phyloP scores from a whole-genome alignment of 2,329 filamentous ascomycete species.

The Stachybotrys echinatus region DNA sequence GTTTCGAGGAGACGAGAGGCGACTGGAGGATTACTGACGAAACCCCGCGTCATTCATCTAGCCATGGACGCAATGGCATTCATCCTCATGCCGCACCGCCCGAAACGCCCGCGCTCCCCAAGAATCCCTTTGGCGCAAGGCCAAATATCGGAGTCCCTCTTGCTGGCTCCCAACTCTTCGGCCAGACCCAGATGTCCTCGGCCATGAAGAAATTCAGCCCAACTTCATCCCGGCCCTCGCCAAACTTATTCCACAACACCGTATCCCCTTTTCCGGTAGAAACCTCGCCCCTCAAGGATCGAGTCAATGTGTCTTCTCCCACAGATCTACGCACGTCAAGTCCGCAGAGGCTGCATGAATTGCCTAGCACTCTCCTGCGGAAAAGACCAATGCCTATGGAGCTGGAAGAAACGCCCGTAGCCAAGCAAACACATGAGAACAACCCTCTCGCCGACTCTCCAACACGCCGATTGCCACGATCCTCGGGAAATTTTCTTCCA shows the following conservation, averaged over 20 bases:
- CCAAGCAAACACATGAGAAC: slow-evolving; percentile 16
- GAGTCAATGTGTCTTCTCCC: slow-evolving; percentile 41
- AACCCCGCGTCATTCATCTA: slow-evolving; percentile 25
- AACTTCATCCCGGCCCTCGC: slow-evolving; percentile 54
- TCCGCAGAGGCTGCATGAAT: slow-evolving; percentile 26
- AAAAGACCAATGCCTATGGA: slow-evolving; percentile 9
- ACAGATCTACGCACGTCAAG: slow-evolving; percentile 35
- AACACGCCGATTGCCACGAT: slow-evolving; percentile 15
- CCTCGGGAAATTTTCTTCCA: slow-evolving; percentile 21
- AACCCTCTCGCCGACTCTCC: slow-evolving; percentile 32
- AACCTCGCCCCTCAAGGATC: slow-evolving; percentile 45
- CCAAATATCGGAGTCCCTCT: slow-evolving; percentile 26
- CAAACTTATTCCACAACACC: slow-evolving; percentile 37
- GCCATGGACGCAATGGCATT: slow-evolving; percentile 23
- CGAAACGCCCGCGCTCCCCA: slow-evolving; percentile 44
- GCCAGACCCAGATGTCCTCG: slow-evolving; percentile 49
- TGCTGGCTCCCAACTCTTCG: slow-evolving; percentile 46
- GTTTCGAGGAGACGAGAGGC: slow-evolving; percentile 30
- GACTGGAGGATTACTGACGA: slow-evolving; percentile 31
- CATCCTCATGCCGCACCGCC: slow-evolving; percentile 23
- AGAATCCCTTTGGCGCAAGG: slow-evolving; percentile 41
- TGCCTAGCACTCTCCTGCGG: slow-evolving; percentile 19
- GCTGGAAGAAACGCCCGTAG: slow-evolving; percentile 17
- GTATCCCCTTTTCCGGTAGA: slow-evolving; percentile 40
- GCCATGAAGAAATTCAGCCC: slow-evolving; percentile 45